phyloP scores from a whole-genome alignment of 768 basidiomycete species.

The Rhodotorula toruloides region DNA sequence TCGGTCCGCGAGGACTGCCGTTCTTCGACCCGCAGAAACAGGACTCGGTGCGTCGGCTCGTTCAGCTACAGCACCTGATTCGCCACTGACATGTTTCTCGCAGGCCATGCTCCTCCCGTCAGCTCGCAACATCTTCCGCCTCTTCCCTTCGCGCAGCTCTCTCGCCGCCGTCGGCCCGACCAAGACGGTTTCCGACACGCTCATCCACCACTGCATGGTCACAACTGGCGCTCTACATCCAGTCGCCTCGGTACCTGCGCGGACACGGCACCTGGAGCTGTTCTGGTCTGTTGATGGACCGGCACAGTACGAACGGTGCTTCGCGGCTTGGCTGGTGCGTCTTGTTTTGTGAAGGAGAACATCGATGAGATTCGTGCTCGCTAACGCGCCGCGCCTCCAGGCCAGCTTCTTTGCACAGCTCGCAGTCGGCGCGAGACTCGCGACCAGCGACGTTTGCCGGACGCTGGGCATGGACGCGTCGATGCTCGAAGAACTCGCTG shows the following conservation, averaged over 20 bases:
- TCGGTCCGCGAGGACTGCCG: too few relatives aligned
- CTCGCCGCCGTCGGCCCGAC: neutral
- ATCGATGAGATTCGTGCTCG: too few relatives aligned
- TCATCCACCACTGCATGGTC: neutral
- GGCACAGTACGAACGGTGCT: neutral
- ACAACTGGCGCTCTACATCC: neutral
- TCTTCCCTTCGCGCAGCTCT: neutral
- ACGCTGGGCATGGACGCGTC: neutral
- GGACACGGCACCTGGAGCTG: neutral
- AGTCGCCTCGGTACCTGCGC: neutral
- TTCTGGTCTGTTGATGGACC: neutral
- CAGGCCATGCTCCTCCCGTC: neutral
- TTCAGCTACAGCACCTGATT: neutral
- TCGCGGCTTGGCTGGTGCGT: neutral
- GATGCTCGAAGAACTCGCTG: neutral
- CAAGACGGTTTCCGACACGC: neutral
- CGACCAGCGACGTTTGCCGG: neutral
- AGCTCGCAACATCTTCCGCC: neutral
- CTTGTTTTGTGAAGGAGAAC: neutral
- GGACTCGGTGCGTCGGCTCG: neutral
- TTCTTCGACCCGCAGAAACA: neutral
- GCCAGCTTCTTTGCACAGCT: neutral
- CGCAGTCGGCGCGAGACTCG: neutral
- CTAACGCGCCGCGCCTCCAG: too few relatives aligned
- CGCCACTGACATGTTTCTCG: neutral